A percentile compares a stretch with the other conserved stretches of the same genome.
Conservation (phyloP, 2,329 filamentous ascomycete species). For the Beauveria varroae region DNA sequence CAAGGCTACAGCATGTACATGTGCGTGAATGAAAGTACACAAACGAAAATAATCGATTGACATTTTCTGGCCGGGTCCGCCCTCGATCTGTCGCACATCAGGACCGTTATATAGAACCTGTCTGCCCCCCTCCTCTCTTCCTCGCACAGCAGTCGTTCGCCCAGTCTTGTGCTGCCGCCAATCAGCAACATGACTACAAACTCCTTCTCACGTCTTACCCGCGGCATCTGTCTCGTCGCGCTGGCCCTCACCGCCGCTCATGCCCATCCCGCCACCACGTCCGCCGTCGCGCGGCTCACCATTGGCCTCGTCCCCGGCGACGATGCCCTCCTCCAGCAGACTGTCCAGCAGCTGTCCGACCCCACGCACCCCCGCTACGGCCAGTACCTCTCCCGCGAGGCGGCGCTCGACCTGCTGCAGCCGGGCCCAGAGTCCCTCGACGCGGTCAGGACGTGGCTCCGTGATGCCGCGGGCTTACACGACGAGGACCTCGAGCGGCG, state of each 20-base stretch:
- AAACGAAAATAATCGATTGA: too few relatives aligned
- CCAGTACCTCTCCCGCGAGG: constrained; percentile 38
- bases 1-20: background rate
- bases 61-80: too few relatives aligned
- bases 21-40: background rate
- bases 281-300: constrained; percentile 16
- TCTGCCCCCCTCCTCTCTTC: too few relatives aligned
- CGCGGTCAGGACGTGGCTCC: constrained; percentile 38
- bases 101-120: background rate
- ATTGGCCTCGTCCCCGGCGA: constrained; percentile 23
- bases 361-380: constrained; percentile 40
- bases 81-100: background rate
- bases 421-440: constrained; percentile 32
- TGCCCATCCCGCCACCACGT: background rate
- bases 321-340: constrained; percentile 29
- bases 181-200: background rate
- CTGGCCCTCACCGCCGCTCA: background rate
- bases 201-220: background rate
- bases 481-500: constrained; percentile 28
- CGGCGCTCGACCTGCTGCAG: constrained; percentile 40
- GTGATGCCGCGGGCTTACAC: constrained; percentile 27
- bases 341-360: constrained; percentile 40
- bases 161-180: background rate
- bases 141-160: too few relatives aligned
- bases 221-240: background rate